These are phyloP conservation scores for Lotus japonicus DNA, from an alignment of 306 rosid species.

Conservation along the genomic window DNA sequence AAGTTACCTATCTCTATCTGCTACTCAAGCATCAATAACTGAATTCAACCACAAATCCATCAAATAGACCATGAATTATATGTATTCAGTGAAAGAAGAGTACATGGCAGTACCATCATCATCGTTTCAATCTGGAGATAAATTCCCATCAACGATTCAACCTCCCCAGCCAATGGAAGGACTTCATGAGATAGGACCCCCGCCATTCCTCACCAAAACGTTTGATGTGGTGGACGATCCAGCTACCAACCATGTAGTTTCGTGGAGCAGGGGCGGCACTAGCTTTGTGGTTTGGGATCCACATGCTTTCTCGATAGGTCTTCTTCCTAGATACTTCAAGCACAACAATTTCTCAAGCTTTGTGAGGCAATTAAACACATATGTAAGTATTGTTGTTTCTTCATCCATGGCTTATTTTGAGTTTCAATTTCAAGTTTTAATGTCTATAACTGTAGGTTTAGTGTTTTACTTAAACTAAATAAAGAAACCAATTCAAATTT, in stretches of 20 bases:
- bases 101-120: constrained; percentile 32
- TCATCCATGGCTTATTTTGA: background rate
- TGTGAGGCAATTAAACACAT: constrained; percentile 88
- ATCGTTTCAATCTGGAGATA: constrained; percentile 26
- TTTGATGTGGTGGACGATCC: constrained; percentile 69
- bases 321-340: constrained; percentile 75
- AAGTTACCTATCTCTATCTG: background rate
- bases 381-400: constrained; percentile 43
- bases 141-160: constrained; percentile 6
- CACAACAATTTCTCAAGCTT: constrained; percentile 91
- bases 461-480: background rate
- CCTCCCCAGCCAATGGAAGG: constrained; percentile 73
- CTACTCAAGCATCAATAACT: background rate
- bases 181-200: constrained; percentile 65
- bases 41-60: background rate
- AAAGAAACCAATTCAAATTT: background rate
- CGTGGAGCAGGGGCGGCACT: constrained; percentile 67
- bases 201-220: constrained; percentile 71
- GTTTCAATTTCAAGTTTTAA: background rate
- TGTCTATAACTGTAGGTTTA: background rate
- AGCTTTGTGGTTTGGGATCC: constrained; percentile 86
- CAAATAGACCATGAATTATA: constrained; percentile 34
- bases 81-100: constrained; percentile 46
- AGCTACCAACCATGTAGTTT: constrained; percentile 41
- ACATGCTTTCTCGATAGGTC: constrained; percentile 46